A percentile compares a stretch with the other conserved stretches of the same genome.
Evolutionary conservation across 164 flowering plant species (phyloP).

Genomic region (Annona cherimola): DNA sequence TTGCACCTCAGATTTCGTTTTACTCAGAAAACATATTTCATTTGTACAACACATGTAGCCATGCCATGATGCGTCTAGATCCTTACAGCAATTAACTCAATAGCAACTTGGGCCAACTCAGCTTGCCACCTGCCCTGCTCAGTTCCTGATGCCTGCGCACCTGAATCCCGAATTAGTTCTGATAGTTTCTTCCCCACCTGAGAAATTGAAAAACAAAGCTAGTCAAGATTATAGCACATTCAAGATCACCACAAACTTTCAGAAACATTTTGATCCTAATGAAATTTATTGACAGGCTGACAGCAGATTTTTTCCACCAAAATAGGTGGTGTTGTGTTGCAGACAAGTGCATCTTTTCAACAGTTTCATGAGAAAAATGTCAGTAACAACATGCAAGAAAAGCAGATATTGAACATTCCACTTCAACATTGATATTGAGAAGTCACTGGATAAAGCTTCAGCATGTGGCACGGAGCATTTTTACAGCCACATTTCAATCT

Average conservation of each 20-base stretch:
- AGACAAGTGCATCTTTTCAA: too few species aligned
- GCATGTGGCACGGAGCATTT: too few species aligned
- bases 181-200: slow-evolving; percentile 96
- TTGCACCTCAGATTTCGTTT: background rate
- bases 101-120: slow-evolving; percentile 88
- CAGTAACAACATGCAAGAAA: too few species aligned
- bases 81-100: slow-evolving; percentile 92
- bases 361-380: too few species aligned
- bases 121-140: slow-evolving; percentile 96
- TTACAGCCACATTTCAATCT: too few species aligned
- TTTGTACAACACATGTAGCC: background rate
- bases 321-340: too few species aligned
- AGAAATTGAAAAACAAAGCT: background rate
- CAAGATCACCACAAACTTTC: background rate
- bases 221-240: background rate
- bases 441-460: too few species aligned
- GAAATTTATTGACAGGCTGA: background rate
- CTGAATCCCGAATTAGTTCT: slow-evolving; percentile 87
- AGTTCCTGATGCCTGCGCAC: slow-evolving; percentile 65
- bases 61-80: slow-evolving; percentile 1
- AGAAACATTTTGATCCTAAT: too few species aligned
- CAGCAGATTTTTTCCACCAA: background rate
- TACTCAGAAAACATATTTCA: background rate
- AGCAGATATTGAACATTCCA: too few species aligned
- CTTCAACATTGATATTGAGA: too few species aligned